Percentiles rank a stretch among this genome's conserved stretches.
Evolutionary conservation across 495 filamentous ascomycete genomes (phyloP).

Genomic region (Xylaria telfairii): DNA sequence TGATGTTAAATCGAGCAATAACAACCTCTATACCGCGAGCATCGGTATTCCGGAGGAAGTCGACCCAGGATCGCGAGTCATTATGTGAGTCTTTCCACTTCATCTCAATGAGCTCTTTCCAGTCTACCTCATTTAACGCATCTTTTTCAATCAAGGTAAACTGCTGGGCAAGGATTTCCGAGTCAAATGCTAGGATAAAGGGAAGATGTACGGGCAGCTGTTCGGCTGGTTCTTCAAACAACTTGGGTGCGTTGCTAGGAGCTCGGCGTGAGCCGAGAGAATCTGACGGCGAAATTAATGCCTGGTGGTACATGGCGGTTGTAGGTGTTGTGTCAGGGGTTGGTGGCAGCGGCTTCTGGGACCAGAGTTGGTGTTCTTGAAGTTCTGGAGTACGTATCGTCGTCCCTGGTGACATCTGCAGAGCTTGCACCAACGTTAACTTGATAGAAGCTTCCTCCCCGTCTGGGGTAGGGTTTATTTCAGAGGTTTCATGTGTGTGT

Average conservation of each 20-base stretch:
- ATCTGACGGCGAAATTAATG: conserved; percentile 39
- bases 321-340: conserved; percentile 61
- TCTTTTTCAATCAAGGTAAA: conserved; percentile 96
- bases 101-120: conserved; percentile 96
- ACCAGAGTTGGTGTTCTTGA: conserved; percentile 51
- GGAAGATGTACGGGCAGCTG: conserved; percentile 72
- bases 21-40: conserved; percentile 93
- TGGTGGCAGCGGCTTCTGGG: conserved; percentile 56
- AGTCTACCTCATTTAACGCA: conserved; percentile 94
- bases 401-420: conserved; percentile 51
- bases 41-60: conserved; percentile 82
- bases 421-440: conserved; percentile 70
- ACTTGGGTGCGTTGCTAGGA: conserved; percentile 44
- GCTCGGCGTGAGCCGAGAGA: conserved; percentile 45
- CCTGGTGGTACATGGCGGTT: conserved; percentile 37
- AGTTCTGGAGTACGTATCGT: conserved; percentile 40
- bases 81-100: conserved; percentile 77
- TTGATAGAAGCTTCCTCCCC: conserved; percentile 65
- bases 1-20: conserved; percentile 93
- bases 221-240: conserved; percentile 34
- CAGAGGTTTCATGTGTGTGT: not conserved
- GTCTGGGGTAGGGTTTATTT: conserved; percentile 4
- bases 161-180: conserved; percentile 88
- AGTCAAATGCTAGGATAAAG: conserved; percentile 91
- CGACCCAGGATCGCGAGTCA: conserved; percentile 83